Percentiles rank a stretch among this genome's conserved stretches.
These are phyloP conservation scores for Nicotiana sylvestris DNA, from an alignment of 257 asterid species.

Conservation along the genomic window DNA sequence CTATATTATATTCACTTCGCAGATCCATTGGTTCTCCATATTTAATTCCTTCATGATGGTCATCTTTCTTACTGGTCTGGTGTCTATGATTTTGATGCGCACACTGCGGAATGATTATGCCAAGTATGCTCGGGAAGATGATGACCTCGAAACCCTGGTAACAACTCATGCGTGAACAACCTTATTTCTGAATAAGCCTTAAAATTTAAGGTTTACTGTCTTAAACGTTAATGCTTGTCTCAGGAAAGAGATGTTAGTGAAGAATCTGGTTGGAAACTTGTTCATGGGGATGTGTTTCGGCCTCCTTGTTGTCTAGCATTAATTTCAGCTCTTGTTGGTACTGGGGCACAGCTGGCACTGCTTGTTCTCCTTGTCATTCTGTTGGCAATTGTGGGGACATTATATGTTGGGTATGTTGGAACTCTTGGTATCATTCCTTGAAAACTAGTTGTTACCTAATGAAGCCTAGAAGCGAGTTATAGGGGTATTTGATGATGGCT, in stretches of 20 bases:
- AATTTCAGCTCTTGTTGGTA: slow-evolving; percentile 54
- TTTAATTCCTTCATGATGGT: slow-evolving; percentile 99
- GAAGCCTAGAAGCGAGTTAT: not conserved
- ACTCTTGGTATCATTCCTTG: not conserved
- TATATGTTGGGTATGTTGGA: slow-evolving; percentile 51
- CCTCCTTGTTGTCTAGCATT: slow-evolving; percentile 35
- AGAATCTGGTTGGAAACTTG: slow-evolving; percentile 67
- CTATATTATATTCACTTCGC: slow-evolving; percentile 15
- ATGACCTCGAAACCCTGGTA: slow-evolving; percentile 95
- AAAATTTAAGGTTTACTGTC: not conserved
- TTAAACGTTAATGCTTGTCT: not conserved
- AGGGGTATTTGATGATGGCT: not conserved
- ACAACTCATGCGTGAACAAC: not conserved
- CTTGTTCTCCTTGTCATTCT: slow-evolving; percentile 52
- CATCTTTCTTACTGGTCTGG: slow-evolving; percentile 90
- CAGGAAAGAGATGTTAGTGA: slow-evolving; percentile 59
- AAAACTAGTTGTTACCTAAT: not conserved
- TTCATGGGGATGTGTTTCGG: slow-evolving; percentile 57
- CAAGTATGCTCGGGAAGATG: slow-evolving; percentile 96
- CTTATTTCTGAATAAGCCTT: not conserved
- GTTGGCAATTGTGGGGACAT: slow-evolving; percentile 47
- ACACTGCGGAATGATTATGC: slow-evolving; percentile 92
- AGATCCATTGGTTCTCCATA: slow-evolving; percentile 97
- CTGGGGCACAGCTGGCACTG: slow-evolving; percentile 53
- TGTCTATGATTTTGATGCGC: slow-evolving; percentile 92